These are phyloP conservation scores for Ocimum tenuiflorum DNA, from an alignment of 257 asterid species.

Conservation along the genomic window DNA sequence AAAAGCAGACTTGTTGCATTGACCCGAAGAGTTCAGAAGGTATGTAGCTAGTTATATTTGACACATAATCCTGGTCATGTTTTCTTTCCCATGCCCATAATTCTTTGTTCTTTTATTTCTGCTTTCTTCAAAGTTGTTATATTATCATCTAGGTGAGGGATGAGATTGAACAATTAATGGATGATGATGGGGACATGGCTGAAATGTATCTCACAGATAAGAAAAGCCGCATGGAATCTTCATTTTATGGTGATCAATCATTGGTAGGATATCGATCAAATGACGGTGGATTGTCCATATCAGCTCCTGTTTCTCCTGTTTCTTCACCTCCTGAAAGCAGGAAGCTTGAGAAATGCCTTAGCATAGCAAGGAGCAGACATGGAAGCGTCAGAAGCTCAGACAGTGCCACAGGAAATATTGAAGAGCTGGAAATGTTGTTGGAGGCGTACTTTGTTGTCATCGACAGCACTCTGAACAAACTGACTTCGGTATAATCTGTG, in stretches of 20 bases:
- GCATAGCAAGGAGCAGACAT: slow-evolving; percentile 93
- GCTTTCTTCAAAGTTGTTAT: slow-evolving; percentile 15
- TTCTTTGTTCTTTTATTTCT: slow-evolving; percentile 19
- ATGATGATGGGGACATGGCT: slow-evolving; percentile 99
- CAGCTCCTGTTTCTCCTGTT: slow-evolving; percentile 97
- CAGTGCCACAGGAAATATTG: slow-evolving; percentile 58
- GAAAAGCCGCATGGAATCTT: slow-evolving; percentile 70
- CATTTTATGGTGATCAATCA: slow-evolving; percentile 80
- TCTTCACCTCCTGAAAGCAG: slow-evolving; percentile 85
- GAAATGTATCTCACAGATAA: slow-evolving; percentile 98
- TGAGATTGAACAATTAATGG: slow-evolving; percentile 98
- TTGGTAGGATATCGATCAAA: slow-evolving; percentile 60
- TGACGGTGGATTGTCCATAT: slow-evolving; percentile 57
- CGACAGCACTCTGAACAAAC: slow-evolving; percentile 92
- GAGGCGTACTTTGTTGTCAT: slow-evolving; percentile 99
- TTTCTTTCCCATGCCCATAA: no score
- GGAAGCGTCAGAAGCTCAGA: slow-evolving; percentile 89
- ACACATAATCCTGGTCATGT: slow-evolving; percentile 1
- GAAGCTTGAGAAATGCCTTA: slow-evolving; percentile 81
- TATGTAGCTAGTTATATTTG: slow-evolving; percentile 20
- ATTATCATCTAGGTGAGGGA: slow-evolving; percentile 76
- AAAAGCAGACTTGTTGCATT: slow-evolving; percentile 96
- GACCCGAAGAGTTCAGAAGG: slow-evolving; percentile 98
- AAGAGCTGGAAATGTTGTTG: slow-evolving; percentile 95
- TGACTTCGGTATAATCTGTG: slow-evolving; percentile 72